Evolutionary conservation across 2,329 filamentous ascomycete species (phyloP), one percentile per base, ranked within the genome.

Genomic region (Microsporum canis): DNA sequence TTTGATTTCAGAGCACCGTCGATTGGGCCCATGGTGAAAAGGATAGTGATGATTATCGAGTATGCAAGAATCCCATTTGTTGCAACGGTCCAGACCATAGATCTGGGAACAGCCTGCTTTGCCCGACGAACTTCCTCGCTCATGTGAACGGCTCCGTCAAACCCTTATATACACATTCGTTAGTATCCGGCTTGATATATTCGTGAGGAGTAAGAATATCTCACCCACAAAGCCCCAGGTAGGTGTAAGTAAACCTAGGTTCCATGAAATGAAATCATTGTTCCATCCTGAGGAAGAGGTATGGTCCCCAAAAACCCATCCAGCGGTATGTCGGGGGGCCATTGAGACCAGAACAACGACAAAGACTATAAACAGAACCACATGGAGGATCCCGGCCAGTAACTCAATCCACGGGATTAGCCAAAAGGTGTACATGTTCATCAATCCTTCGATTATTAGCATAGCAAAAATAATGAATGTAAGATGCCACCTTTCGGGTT

Each of bases 141-240:
- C 74, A 79, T 77, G 61, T 80, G 78, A 0, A 81, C 71, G 10
- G 76, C 75, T 7, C 77, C 73, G 53, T 81, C 78, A 57, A 78
- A 78, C 8, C 78, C 78, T 75, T 1, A 31, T 31, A 10, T 7
- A 33, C 7, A 14, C 0, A 33, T 64, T 8, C 60, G 55, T 51
- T 49, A 43, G n/a, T 34, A 45, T 45, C 34, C 10, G 7, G 12
- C 10, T 14, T 12, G 2, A 31, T 3, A 29, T 53, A 7, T 29
- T 55, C 23, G 7, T 5, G 14, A 49, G 53, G 53, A 29, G 17
- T 17, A 2, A 41, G 55, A 39, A 36, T n/a, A 33, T 60, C 68
- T 58, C 55, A 71, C 69, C 69, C 56, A 69, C 67, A 45, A 73
- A 72, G 0, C 68, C 67, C 66, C 72, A 73, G 1, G 70, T 67